A percentile compares a stretch with the other conserved stretches of the same genome.
Conservation (phyloP, 441 rosid genomes). For the Jatropha multifida region DNA sequence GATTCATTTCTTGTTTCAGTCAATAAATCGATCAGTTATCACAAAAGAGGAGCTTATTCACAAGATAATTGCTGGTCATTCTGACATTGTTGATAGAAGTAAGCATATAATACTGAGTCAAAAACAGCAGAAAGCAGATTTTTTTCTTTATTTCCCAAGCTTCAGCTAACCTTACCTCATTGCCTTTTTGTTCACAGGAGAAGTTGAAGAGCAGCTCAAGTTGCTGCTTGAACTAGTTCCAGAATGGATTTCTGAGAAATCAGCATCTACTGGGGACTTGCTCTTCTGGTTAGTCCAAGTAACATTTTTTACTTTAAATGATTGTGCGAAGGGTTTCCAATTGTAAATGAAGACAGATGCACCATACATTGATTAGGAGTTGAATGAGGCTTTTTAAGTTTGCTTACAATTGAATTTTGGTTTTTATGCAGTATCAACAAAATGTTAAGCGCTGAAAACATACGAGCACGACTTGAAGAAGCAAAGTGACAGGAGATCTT, state of each 20-base stretch:
- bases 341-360: not conserved
- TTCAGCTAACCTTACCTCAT: conserved; percentile 16
- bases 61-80: conserved; percentile 63
- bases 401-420: conserved; percentile 5
- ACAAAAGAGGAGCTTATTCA: conserved; percentile 81
- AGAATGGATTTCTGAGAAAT: conserved; percentile 78
- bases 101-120: conserved; percentile 26
- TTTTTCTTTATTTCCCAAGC: conserved; percentile 1
- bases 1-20: conserved; percentile 69
- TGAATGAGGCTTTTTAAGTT: not conserved
- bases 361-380: not conserved
- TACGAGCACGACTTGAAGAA: conserved; percentile 48
- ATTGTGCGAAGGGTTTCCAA: not conserved
- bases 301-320: not conserved
- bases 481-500: conserved; percentile 37
- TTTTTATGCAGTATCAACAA: conserved; percentile 56
- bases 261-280: conserved; percentile 60
- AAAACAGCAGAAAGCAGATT: not conserved
- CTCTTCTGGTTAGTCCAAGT: conserved; percentile 58
- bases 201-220: conserved; percentile 73
- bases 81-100: conserved; percentile 73
- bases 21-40: conserved; percentile 60
- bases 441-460: conserved; percentile 35
- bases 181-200: conserved; percentile 45
- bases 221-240: conserved; percentile 79